Percentiles rank a stretch among this genome's conserved stretches.
These are phyloP conservation scores for Cantharellus anzutake DNA, from an alignment of 768 basidiomycete genomes.

Conservation along the genomic window DNA sequence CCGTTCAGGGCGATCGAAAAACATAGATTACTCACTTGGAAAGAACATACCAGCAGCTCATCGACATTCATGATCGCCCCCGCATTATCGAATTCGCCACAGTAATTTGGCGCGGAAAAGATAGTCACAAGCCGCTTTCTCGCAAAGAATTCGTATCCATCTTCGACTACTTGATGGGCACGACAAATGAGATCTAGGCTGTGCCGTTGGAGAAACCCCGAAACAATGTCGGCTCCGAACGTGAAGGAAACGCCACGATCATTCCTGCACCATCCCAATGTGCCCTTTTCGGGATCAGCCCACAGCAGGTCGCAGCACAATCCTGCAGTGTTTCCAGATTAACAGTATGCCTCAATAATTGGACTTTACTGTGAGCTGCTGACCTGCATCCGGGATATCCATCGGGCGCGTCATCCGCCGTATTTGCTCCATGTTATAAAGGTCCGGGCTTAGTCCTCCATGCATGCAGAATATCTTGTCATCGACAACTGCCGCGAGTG, in stretches of 20 bases:
- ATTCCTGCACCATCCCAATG: conserved; percentile 98
- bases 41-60: conserved; percentile 90
- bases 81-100: conserved; percentile 95
- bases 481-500: conserved; percentile 98
- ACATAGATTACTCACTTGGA: conserved; percentile 48
- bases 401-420: conserved; percentile 97
- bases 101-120: conserved; percentile 92
- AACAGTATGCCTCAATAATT: not conserved
- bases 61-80: conserved; percentile 99
- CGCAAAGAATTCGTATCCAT: conserved; percentile 98
- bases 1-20: not conserved
- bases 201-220: conserved; percentile 95
- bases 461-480: conserved; percentile 99
- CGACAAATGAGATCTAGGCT: conserved; percentile 99
- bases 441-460: conserved; percentile 87
- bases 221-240: conserved; percentile 95
- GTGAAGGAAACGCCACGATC: conserved; percentile 98
- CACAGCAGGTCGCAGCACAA: conserved; percentile 90
- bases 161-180: conserved; percentile 98
- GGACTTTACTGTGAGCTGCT: conserved; percentile 11
- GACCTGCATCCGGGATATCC: conserved; percentile 96
- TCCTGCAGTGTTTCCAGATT: conserved; percentile 26
- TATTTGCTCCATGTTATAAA: conserved; percentile 99
- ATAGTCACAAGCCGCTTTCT: conserved; percentile 92
- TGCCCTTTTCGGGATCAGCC: conserved; percentile 99